Base-by-base conservation (phyloP, 2,329 filamentous ascomycete genomes). In the Orbilia brochopaga region DNA sequence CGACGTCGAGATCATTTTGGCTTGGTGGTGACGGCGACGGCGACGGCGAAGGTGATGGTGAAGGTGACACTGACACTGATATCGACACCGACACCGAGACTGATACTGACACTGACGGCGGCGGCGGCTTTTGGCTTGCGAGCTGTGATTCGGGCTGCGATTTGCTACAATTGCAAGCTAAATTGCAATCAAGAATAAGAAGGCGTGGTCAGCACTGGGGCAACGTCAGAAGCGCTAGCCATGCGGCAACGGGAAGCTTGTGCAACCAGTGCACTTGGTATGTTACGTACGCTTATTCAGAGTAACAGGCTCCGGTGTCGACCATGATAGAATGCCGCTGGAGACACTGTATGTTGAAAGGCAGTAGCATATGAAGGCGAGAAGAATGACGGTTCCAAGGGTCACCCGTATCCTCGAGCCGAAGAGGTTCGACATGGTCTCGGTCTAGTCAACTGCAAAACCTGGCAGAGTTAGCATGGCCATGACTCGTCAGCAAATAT, bases 321-420 rank as follows among this genome's bases (percentile, higher is more conserved):
- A 2, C 7, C 3, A 13, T 17, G 19, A 2, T 51, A 21, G 3
- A 23, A 60, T 40, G 11, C 61, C 53, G 21, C 21, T 54, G n/a
- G 66, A 70, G 10, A 70, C 42, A 24, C 54, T 32, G 40, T 70
- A 70, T 1, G 66, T 59, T 2, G 53, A 70, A 1, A 70, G 50
- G 3, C 32, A 51, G 54, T 64, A 70, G 35, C 63, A 46, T 10
- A 64, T 23, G 1, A 70, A 37, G 17, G 66, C 48, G 4, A 70
- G 48, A 24, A 64, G n/a, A 17, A 70, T 48, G 55, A 70, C 27
- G 7, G 27, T 30, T 7, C 46, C 59, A 13, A 70, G 64, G 54
- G 42, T 27, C 7, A 58, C 23, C 53, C 62, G 61, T 21, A 69
- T 50, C 24, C 48, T 52, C 4, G 57, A 52, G 27, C 46, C 23